Evolutionary conservation across 1,284 basidiomycete genomes (phyloP), one percentile per base, ranked within the genome.

Genomic region (Vanrija humicola): DNA sequence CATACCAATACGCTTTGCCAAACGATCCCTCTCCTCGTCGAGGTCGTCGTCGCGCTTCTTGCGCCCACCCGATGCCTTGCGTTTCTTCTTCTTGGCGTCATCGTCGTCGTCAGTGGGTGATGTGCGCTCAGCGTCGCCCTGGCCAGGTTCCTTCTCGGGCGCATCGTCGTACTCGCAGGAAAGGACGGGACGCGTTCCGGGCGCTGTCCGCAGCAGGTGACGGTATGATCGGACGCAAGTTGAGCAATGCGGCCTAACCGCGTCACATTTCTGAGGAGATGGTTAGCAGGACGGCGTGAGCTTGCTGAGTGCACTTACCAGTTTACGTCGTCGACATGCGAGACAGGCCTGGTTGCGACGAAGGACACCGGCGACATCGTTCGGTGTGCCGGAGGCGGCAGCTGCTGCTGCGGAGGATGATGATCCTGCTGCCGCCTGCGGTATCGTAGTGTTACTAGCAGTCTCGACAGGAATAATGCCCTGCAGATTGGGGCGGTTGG

Each of bases 201-300:
- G 70, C 9, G 69, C 59, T 0, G 73, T 74, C 9, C 69, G 63
- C 39, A 73, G 44, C 1, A 70, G 51, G 48, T 76, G 74, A 26
- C 68, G 65, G 52, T 74, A 67, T 6, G 72, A 74, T 43, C 74
- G 54, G 1, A 74, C 64, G 52, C 75, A 77, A 0, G 75, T 76
- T 1, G 67, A 65, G 59, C 75, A 77, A 43, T 76, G 68, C 1
- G 75, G 75, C 44, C 72, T 61, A 26, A 64, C 63, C 10, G 73
- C 73, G 60, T 75, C 73, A 53, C 72, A 74, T 72, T 74, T 74
- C 72, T 72, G 61, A 1, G 9, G 10, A 25, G 3, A 38, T 10
- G 34, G 55, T 57, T 28, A 52, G 55, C 40, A 19, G 29, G 46
- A n/a, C 26, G 25, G 29, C 7, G 3, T 23, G 38, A 1, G 18